A percentile compares a stretch with the other conserved stretches of the same genome.
These are phyloP conservation scores for Penicillium occitanis DNA, from an alignment of 2,329 filamentous ascomycete genomes.

Conservation along the genomic window DNA sequence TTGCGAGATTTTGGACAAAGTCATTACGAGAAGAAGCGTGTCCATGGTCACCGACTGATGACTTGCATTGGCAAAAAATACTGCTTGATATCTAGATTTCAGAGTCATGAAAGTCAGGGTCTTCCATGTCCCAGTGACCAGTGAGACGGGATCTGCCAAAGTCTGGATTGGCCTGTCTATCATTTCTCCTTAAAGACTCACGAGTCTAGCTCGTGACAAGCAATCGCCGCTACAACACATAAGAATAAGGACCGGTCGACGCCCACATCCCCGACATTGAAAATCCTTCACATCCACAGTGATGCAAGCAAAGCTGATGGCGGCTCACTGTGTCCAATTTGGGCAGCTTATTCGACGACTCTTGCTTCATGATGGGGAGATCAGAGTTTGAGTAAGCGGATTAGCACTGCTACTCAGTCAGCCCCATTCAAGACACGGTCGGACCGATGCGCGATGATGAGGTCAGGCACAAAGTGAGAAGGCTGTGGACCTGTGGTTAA, in stretches of 20 bases:
- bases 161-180: not conserved
- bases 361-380: not conserved
- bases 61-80: not conserved
- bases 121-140: constrained; percentile 1
- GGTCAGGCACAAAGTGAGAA: constrained; percentile 12
- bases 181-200: not conserved
- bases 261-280: not conserved
- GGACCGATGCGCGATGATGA: not conserved
- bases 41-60: not conserved
- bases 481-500: not conserved
- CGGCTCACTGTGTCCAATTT: not conserved
- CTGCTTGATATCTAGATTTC: not conserved
- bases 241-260: not conserved
- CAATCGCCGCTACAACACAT: constrained; percentile 2
- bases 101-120: not conserved
- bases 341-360: not conserved
- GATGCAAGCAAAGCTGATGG: not conserved
- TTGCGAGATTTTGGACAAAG: not conserved
- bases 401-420: not conserved
- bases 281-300: not conserved
- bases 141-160: not conserved
- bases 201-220: not conserved
- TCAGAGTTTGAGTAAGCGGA: not conserved
- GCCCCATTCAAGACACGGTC: not conserved
- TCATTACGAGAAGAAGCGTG: not conserved